Base-by-base conservation (phyloP, 768 basidiomycete genomes). In the Auricularia cornea region DNA sequence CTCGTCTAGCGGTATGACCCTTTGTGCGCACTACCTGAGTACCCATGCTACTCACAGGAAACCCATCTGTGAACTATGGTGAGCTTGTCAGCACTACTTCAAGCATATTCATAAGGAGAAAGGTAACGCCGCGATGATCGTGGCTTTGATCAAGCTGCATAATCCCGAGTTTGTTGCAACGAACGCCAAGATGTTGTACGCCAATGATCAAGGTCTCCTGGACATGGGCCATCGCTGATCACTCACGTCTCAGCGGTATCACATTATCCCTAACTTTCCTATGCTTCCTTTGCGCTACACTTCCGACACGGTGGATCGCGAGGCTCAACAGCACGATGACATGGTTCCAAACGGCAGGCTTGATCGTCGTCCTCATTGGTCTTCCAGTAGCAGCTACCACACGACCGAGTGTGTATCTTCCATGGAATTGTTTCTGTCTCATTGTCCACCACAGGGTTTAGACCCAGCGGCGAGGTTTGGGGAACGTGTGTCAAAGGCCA, bases 271-370 rank as follows among this genome's bases (percentile, higher is more conserved):
- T 64, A 1, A 63, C 56, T 3, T 61, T 66, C 60, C n/a, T 63
- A 10, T 57, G 57, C 60, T 33, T 32, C 30, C 11, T 54, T n/a
- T 30, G n/a, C 33, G 31, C 62, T 5, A 56, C 63, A 4, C 48
- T 66, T 59, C 65, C 65, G 18, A 66, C 65, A 18, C 29, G 57
- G 33, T 63, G 33, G 23, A 30, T 66, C 12, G 65, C 62, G 1
- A 40, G 60, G 10, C 52, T 66, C 59, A 63, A 66, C 38, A 59
- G 60, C 38, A 51, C 41, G 20, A 57, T 59, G 31, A 66, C 65
- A 3, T 35, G 29, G 26, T 40, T 63, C 28, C 54, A 66, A n/a
- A 63, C 59, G n/a, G 32, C 48, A 10, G 33, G 31, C 23, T 30
- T 66, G 23, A 5, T 63, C 33, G 48, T 60, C 52, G 65, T 66